phyloP scores from a whole-genome alignment of 768 basidiomycete species.

The Boletus rubescentipes region DNA sequence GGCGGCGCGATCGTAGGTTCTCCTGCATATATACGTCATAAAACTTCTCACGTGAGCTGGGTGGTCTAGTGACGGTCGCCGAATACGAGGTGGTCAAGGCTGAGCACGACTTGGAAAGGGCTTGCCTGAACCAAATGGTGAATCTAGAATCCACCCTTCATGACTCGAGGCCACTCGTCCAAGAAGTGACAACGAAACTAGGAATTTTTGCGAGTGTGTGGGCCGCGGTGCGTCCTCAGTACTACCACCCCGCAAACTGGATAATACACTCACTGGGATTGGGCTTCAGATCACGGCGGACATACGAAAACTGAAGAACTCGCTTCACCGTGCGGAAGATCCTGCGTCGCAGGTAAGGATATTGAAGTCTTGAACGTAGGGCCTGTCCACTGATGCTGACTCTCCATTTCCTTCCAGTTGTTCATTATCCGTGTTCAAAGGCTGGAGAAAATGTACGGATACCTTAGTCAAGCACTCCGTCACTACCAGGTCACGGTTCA shows the following conservation, averaged over 20 bases:
- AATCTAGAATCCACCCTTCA: conserved; percentile 12
- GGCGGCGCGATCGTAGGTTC: conserved; percentile 9
- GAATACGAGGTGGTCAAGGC: conserved; percentile 8
- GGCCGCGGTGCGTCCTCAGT: conserved; percentile 15
- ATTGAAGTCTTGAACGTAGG: background rate
- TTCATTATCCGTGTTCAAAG: conserved; percentile 14
- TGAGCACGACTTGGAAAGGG: conserved; percentile 13
- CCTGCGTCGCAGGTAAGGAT: conserved; percentile 12
- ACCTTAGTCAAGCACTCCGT: conserved; percentile 22
- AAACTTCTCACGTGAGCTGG: background rate
- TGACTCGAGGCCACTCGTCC: conserved; percentile 14
- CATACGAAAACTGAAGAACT: conserved; percentile 4
- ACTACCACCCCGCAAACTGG: too few relatives aligned
- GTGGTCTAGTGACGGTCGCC: conserved; percentile 7
- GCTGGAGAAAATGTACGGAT: conserved; percentile 19
- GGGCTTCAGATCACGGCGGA: conserved; percentile 19
- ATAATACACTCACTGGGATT: background rate
- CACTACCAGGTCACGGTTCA: conserved; percentile 20
- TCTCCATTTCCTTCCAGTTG: conserved; percentile 1
- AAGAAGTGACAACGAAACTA: conserved; percentile 18
- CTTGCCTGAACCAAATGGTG: conserved; percentile 16
- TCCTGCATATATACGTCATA: background rate
- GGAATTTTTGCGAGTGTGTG: conserved; percentile 21
- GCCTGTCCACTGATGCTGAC: background rate
- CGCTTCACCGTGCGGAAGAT: conserved; percentile 9